A percentile compares a stretch with the other conserved stretches of the same genome.
Conservation (phyloP, 345 rosid species). For the Citrus hindsii region DNA sequence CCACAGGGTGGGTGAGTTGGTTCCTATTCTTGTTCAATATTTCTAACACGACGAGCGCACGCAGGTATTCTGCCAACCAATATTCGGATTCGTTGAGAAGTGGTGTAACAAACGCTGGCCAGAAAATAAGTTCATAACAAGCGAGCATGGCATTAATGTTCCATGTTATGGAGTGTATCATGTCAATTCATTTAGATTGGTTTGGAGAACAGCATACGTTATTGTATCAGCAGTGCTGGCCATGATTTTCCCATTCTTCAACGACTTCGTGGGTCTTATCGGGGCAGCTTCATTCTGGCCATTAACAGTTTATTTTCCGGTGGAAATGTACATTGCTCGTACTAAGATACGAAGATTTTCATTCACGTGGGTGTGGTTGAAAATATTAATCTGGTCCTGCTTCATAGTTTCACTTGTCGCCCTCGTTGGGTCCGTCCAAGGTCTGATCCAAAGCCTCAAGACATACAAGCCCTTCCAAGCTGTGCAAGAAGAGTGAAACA, state of each 20-base stretch:
- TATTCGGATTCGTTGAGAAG: slow-evolving; percentile 60
- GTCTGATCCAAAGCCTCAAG: slow-evolving; percentile 50
- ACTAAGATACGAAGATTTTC: slow-evolving; percentile 48
- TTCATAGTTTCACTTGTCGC: slow-evolving; percentile 60
- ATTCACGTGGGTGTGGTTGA: slow-evolving; percentile 61
- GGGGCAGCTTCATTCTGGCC: slow-evolving; percentile 90
- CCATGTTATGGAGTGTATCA: slow-evolving; percentile 42
- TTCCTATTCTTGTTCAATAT: neutral
- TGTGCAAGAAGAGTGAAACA: slow-evolving; percentile 7
- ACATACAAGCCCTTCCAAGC: slow-evolving; percentile 66
- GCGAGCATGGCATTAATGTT: slow-evolving; percentile 34
- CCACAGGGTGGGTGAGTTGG: neutral
- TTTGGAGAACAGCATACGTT: slow-evolving; percentile 76
- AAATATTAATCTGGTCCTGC: slow-evolving; percentile 51
- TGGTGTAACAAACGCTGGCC: slow-evolving; percentile 53
- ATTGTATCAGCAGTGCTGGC: slow-evolving; percentile 58
- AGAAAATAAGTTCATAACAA: slow-evolving; percentile 49
- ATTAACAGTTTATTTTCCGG: slow-evolving; percentile 76
- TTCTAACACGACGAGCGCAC: neutral
- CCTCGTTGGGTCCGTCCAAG: slow-evolving; percentile 73
- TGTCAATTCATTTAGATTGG: slow-evolving; percentile 56
- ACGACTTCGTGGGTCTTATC: slow-evolving; percentile 66
- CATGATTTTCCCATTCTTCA: slow-evolving; percentile 92
- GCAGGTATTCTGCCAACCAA: slow-evolving; percentile 77
- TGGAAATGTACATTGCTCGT: slow-evolving; percentile 76